phyloP scores from a whole-genome alignment of 2,329 filamentous ascomycete genomes.

The Shiraia bambusicola region DNA sequence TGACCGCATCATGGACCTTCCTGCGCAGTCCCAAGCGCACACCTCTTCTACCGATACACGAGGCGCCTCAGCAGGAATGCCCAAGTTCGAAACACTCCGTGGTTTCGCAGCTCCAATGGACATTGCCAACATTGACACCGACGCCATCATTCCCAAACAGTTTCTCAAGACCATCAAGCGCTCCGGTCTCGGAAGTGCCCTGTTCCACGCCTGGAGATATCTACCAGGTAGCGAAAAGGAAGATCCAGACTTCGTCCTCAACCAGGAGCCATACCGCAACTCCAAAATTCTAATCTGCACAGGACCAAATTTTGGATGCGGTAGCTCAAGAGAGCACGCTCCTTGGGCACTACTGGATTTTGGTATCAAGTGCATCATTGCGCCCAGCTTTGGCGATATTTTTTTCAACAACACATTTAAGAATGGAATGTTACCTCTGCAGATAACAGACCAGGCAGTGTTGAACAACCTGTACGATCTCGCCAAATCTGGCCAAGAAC shows the following conservation, averaged over 20 bases:
- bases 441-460: constrained; percentile 66
- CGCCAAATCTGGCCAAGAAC: constrained; percentile 75
- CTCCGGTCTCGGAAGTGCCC: constrained; percentile 82
- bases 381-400: constrained; percentile 85
- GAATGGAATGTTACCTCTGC: constrained; percentile 95
- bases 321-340: constrained; percentile 88
- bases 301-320: constrained; percentile 93
- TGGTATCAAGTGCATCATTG: constrained; percentile 91
- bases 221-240: constrained; percentile 64
- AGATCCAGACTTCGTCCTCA: constrained; percentile 82
- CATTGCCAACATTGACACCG: constrained; percentile 92
- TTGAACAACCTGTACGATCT: constrained; percentile 73
- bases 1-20: constrained; percentile 62
- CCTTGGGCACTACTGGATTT: constrained; percentile 97
- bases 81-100: constrained; percentile 80
- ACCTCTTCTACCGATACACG: constrained; percentile 59
- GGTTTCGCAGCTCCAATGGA: constrained; percentile 88
- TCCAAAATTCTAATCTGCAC: constrained; percentile 90
- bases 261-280: constrained; percentile 80
- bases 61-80: constrained; percentile 63
- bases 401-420: constrained; percentile 99
- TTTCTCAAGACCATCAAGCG: constrained; percentile 99
- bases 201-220: constrained; percentile 85
- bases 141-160: constrained; percentile 98
- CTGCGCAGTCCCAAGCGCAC: constrained; percentile 67